Conservation (phyloP, 2,329 filamentous ascomycete genomes). For the Paraphaeosphaeria minitans region DNA sequence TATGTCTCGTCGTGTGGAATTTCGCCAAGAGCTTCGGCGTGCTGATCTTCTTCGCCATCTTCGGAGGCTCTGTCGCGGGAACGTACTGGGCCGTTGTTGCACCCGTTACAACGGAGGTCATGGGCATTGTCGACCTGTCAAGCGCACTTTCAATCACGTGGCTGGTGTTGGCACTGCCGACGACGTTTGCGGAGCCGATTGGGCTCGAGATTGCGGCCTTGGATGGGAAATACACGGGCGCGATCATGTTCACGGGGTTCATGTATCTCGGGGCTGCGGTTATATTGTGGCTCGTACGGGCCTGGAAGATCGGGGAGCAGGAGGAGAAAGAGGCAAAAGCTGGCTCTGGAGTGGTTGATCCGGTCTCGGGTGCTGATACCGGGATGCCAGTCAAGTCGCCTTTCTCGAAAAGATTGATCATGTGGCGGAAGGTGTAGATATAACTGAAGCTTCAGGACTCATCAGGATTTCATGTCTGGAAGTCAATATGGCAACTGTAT, state of each 20-base stretch:
- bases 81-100: constrained; percentile 69
- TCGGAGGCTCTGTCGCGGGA: constrained; percentile 70
- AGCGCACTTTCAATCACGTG: constrained; percentile 73
- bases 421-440: constrained; percentile 35
- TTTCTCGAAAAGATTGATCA: constrained; percentile 38
- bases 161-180: constrained; percentile 72
- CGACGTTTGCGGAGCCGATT: constrained; percentile 66
- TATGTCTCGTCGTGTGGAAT: constrained; percentile 74
- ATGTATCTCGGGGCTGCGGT: constrained; percentile 65
- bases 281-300: constrained; percentile 60
- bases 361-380: constrained; percentile 25
- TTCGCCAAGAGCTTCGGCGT: constrained; percentile 70
- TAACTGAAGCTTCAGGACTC: too few relatives aligned
- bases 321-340: constrained; percentile 47
- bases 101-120: constrained; percentile 74
- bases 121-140: constrained; percentile 71
- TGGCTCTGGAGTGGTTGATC: constrained; percentile 28
- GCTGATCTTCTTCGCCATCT: constrained; percentile 71
- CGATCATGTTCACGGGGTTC: constrained; percentile 65
- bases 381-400: constrained; percentile 25
- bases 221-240: constrained; percentile 60
- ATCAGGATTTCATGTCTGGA: too few relatives aligned
- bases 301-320: constrained; percentile 65
- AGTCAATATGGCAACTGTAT: too few relatives aligned
- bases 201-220: constrained; percentile 58